A percentile compares a stretch with the other conserved stretches of the same genome.
These are phyloP conservation scores for Setaria viridis DNA, from an alignment of 202 grass and related monocot species.

Conservation along the genomic window DNA sequence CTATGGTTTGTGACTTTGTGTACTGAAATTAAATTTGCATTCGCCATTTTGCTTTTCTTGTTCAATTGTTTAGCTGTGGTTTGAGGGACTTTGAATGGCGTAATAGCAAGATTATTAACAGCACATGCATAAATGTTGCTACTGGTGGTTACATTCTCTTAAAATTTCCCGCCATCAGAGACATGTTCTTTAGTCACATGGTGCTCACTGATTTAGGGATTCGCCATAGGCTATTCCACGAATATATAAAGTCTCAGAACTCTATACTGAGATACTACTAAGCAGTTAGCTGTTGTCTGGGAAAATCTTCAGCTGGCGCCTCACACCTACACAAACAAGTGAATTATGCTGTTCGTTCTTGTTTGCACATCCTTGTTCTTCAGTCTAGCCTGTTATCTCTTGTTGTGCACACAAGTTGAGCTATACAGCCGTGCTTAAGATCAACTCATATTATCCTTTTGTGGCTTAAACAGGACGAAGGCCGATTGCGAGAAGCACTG, in stretches of 20 bases:
- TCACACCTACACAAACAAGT: background rate
- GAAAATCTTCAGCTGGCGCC: background rate
- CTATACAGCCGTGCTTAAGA: background rate
- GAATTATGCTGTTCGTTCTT: background rate
- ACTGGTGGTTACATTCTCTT: background rate
- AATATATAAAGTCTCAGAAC: background rate
- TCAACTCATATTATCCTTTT: background rate
- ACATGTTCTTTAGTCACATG: slow-evolving; percentile 4
- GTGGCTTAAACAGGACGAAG: slow-evolving; percentile 73
- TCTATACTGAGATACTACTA: slow-evolving; percentile 8
- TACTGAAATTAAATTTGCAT: background rate
- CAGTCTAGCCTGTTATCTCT: background rate
- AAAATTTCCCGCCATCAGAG: background rate
- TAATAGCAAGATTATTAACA: slow-evolving; percentile 15
- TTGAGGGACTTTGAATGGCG: background rate
- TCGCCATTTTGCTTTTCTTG: background rate
- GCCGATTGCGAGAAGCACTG: slow-evolving; percentile 66
- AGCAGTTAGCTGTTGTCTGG: background rate
- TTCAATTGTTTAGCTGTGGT: background rate
- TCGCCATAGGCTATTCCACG: background rate
- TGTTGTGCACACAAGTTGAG: background rate
- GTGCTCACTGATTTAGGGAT: background rate
- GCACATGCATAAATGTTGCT: background rate
- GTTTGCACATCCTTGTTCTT: background rate
- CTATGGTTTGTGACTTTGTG: background rate